A percentile compares a stretch with the other conserved stretches of the same genome.
These are phyloP conservation scores for Penicillium sp. DNA, from an alignment of 2,329 filamentous ascomycete genomes.

Conservation along the genomic window DNA sequence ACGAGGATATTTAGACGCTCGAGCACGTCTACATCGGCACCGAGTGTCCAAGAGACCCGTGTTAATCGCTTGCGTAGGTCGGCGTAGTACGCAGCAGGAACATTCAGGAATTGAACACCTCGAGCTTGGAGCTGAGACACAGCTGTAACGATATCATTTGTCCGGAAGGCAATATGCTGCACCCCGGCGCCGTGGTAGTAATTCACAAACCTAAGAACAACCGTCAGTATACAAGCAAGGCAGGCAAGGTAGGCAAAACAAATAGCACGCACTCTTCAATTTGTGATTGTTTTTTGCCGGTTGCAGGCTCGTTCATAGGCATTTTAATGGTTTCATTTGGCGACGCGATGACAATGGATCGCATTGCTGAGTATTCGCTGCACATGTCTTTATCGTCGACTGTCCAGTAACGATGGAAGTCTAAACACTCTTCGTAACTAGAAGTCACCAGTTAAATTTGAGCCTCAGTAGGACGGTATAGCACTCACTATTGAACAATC, in stretches of 20 bases:
- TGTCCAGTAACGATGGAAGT: constrained; percentile 93
- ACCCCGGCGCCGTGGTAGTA: constrained; percentile 86
- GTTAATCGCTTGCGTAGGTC: constrained; percentile 70
- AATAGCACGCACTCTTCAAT: constrained; percentile 71
- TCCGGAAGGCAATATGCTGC: constrained; percentile 86
- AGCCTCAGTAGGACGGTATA: constrained; percentile 4
- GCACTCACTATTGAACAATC: constrained; percentile 54
- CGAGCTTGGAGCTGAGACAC: constrained; percentile 73
- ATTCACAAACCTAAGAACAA: constrained; percentile 53
- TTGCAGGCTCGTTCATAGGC: constrained; percentile 92
- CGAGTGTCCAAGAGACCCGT: constrained; percentile 56
- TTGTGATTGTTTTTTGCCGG: constrained; percentile 81
- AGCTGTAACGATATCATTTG: constrained; percentile 70
- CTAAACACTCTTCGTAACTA: constrained; percentile 79
- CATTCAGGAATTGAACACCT: constrained; percentile 83
- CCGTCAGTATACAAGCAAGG: neutral
- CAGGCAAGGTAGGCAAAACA: neutral
- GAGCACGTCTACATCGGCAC: constrained; percentile 75
- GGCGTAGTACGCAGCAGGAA: constrained; percentile 79
- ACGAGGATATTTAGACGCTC: constrained; percentile 79
- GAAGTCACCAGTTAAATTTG: constrained; percentile 2
- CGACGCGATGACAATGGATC: constrained; percentile 81
- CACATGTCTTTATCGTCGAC: constrained; percentile 88
- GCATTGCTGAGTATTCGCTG: constrained; percentile 84
- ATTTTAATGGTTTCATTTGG: constrained; percentile 85